Percentiles rank a stretch among this genome's conserved stretches.
These are phyloP conservation scores for Cyberlindnera maclurae DNA, from an alignment of 805 yeast genomes.

Conservation along the genomic window DNA sequence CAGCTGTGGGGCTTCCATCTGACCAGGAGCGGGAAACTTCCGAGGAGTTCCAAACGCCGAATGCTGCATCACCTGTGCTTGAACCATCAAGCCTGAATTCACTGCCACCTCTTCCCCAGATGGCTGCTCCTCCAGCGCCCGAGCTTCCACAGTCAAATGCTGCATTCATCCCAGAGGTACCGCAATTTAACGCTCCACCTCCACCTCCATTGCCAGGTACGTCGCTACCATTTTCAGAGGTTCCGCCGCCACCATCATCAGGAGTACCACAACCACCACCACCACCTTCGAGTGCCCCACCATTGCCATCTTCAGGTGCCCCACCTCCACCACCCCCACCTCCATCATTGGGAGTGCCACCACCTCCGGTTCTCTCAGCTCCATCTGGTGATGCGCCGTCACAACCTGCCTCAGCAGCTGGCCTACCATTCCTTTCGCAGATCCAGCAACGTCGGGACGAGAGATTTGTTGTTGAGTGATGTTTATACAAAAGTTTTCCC, in stretches of 20 bases:
- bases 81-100: slow-evolving; percentile 20
- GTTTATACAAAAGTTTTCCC: no score
- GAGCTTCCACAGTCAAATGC: slow-evolving; percentile 21
- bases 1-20: slow-evolving; percentile 17
- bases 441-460: slow-evolving; percentile 44
- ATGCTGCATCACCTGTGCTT: slow-evolving; percentile 25
- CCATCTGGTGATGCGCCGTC: slow-evolving; percentile 11
- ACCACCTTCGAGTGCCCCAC: slow-evolving; percentile 4
- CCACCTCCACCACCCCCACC: slow-evolving; percentile 15
- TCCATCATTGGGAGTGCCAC: slow-evolving; percentile 18
- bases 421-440: slow-evolving; percentile 43
- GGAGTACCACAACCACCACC: slow-evolving; percentile 20
- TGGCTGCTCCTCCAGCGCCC: slow-evolving; percentile 27
- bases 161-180: slow-evolving; percentile 26
- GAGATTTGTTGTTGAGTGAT: slow-evolving; percentile 35
- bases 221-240: no score
- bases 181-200: slow-evolving; percentile 21
- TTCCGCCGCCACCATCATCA: no score
- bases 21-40: slow-evolving; percentile 1
- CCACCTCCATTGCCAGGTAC: slow-evolving; percentile 25
- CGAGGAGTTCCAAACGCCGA: slow-evolving; percentile 14
- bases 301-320: background rate
- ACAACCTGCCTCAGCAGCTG: slow-evolving; percentile 16
- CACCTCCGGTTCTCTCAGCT: slow-evolving; percentile 15
- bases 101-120: slow-evolving; percentile 22